Conservation (phyloP, 2,329 filamentous ascomycete species). For the Nemania sp. region DNA sequence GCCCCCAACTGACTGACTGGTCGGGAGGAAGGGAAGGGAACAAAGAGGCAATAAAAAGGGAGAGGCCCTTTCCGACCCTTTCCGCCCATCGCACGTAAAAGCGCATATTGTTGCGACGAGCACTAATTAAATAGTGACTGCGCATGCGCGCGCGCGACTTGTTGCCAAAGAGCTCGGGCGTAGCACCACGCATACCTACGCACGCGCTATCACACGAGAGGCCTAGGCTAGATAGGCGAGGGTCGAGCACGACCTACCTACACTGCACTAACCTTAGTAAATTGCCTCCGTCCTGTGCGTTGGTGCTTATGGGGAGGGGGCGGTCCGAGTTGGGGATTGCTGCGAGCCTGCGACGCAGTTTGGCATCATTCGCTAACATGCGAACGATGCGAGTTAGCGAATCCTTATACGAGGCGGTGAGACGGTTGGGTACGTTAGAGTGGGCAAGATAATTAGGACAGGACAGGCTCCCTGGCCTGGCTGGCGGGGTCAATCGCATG, state of each 20-base stretch:
- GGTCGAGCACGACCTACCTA: no score
- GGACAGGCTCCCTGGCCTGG: no score
- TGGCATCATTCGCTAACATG: not conserved
- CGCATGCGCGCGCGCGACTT: not conserved
- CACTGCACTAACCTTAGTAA: slow-evolving; percentile 5
- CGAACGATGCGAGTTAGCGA: no score
- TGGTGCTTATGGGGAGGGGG: not conserved
- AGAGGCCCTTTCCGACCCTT: not conserved
- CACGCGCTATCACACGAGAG: no score
- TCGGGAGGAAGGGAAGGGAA: no score
- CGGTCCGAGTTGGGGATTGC: not conserved
- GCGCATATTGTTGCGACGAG: not conserved
- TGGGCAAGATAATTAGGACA: not conserved
- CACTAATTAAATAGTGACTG: not conserved
- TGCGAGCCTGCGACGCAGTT: slow-evolving; percentile 2
- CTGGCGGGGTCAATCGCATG: not conserved
- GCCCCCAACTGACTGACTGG: no score
- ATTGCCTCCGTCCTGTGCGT: not conserved
- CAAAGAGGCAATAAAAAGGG: no score
- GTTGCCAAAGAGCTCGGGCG: not conserved
- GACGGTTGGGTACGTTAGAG: not conserved
- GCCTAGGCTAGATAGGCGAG: no score
- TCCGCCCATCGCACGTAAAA: not conserved
- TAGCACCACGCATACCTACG: no score
- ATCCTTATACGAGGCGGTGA: slow-evolving; percentile 10